Base-by-base conservation (phyloP, 768 basidiomycete species). In the Mycena indigotica region DNA sequence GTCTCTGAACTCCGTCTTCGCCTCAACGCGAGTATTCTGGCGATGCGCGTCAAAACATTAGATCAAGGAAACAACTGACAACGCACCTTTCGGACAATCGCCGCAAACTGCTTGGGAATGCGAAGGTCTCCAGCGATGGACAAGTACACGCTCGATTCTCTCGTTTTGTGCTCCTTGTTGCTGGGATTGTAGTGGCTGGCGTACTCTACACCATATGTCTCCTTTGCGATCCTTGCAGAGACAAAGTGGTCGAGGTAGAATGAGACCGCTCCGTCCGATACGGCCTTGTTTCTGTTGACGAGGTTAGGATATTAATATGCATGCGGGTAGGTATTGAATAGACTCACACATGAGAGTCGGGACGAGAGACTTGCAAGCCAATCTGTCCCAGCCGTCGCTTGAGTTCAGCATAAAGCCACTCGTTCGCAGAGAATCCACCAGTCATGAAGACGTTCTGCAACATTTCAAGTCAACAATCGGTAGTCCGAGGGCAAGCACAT, bases 341-440 rank as follows among this genome's bases (percentile, higher is more conserved):
- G 8, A 19, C 70, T 8, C 81, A 44, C 60, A 85, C 84, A 83
- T 73, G 56, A 82, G 80, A 38, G 75, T 84, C 82, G 0, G 84
- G 84, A 8, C 81, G 73, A 53, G 77, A 73, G n/a, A 85, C 66
- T 28, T 67, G 72, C 41, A 83, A 64, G n/a, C 75, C 74, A 0
- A 72, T 64, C 1, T 70, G 60, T 4, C 70, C 70, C 10, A 85
- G 68, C 5, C 70, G 64, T 46, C 65, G 68, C 39, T 75, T 75
- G 1, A 85, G 75, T 45, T 73, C 70, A 2, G 69, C 65, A 62
- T 75, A 81, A n/a, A 86, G 65, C 74, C 79, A 85, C 50, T 84
- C 80, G 56, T 78, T 84, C 1, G 82, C 81, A 13, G 81, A 78
- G 64, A 85, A 85, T 0, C 84, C 84, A 24, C 84, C 84, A 3